Base-by-base conservation (phyloP, 2,329 filamentous ascomycete genomes). In the Calonectria hongkongensis region DNA sequence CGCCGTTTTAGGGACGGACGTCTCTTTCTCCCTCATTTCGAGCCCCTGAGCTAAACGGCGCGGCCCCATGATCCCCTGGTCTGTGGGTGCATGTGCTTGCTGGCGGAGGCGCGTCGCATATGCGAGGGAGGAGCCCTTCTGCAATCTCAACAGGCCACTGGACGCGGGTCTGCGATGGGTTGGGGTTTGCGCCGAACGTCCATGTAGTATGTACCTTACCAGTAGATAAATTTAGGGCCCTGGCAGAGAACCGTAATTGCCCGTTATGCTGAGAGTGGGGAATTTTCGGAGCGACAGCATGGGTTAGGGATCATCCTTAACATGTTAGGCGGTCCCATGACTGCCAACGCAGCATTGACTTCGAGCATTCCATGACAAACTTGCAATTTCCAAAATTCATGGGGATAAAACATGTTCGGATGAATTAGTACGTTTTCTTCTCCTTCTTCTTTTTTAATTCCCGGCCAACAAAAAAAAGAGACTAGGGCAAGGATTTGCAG, bases 11-110 rank as follows among this genome's bases (percentile, higher is more conserved):
- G 60, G 54, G 51, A 45, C 21, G 65, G 41, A 15, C 27, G 2
- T 45, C 30, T 60, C 15, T 36, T 68, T 27, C 30, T 28, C 62
- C 21, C 63, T 72, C 70, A 72, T 72, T 72, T 70, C 60, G 21
- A 39, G 41, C 70, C 70, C 70, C 70, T 72, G 70, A 72, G 45
- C 66, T 70, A 72, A 45, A 51, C 33, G 45, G 25, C 10, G 45
- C 18, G 54, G 41, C 25, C 41, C 33, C 54, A 33, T 58, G 54
- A 58, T 58, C 54, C 54, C 54, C 39, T 64, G 60, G 50, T 70
- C 43, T 48, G 67, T 56, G 48, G 18, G 41, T 41, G 45, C 21
- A 27, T 47, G n/a, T 41, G 33, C 16, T 36, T 41, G 33, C 15
- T 41, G 54, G 33, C 33, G 21, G 39, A 33, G 21, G 25, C 33